phyloP scores from a whole-genome alignment of 768 basidiomycete genomes.

The Cystofilobasidium bisporidii region DNA sequence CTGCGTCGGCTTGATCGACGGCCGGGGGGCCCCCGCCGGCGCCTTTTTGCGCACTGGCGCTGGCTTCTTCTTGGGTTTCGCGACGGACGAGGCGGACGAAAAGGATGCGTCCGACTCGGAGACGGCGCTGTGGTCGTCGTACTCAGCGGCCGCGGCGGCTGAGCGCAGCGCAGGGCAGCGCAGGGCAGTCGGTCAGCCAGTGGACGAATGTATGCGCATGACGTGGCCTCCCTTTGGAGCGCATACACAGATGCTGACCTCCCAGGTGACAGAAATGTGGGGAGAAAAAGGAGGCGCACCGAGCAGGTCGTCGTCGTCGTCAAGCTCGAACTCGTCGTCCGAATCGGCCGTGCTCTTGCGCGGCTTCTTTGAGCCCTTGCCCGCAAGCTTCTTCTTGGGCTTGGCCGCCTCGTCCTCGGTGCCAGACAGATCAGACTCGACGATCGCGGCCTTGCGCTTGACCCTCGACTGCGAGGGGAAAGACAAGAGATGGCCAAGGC shows the following conservation, averaged over 20 bases:
- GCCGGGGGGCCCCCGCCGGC: conserved; percentile 32
- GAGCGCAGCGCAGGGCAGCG: not conserved
- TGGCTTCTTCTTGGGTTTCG: not conserved
- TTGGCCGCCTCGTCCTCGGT: conserved; percentile 7
- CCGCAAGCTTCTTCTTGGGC: not conserved
- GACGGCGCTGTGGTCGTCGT: conserved; percentile 2
- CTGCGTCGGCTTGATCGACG: not conserved
- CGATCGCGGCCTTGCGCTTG: conserved; percentile 17
- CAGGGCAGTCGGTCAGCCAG: too few species aligned
- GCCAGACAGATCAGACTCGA: conserved; percentile 16
- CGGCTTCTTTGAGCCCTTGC: not conserved
- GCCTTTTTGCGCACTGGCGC: conserved; percentile 10
- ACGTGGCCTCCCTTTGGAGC: too few species aligned
- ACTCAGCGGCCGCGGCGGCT: conserved; percentile 23
- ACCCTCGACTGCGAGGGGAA: conserved; percentile 1
- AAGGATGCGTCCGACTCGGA: conserved; percentile 6
- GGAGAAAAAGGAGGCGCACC: conserved; percentile 20
- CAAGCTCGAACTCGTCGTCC: conserved; percentile 27
- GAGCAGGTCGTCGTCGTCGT: conserved; percentile 16
- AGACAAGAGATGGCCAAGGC: not conserved
- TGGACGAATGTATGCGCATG: not conserved
- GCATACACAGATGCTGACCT: too few species aligned
- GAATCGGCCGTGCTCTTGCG: conserved; percentile 1
- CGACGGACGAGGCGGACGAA: not conserved
- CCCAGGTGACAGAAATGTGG: too few species aligned